Percentiles rank a stretch among this genome's conserved stretches.
Evolutionary conservation across 2,329 filamentous ascomycete genomes (phyloP).

Genomic region (Dactylellina drechsleri): DNA sequence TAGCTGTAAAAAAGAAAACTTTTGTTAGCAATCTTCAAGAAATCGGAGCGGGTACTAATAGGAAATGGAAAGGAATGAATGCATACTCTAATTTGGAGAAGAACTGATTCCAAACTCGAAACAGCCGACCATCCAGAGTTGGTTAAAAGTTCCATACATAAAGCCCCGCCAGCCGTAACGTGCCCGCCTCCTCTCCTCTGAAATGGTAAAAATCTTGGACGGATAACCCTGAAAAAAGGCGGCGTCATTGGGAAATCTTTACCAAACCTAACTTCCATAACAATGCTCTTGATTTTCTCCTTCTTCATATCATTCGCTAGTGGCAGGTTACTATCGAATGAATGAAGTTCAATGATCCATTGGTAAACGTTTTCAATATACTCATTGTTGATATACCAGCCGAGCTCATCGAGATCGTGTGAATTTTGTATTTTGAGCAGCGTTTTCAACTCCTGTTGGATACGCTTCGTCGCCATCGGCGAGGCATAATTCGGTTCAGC

Average conservation of each 20-base stretch:
- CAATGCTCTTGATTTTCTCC: constrained; percentile 72
- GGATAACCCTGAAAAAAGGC: constrained; percentile 84
- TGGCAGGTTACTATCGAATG: constrained; percentile 75
- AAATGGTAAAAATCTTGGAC: constrained; percentile 82
- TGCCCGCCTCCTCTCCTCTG: constrained; percentile 80
- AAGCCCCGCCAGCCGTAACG: constrained; percentile 82
- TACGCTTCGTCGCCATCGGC: constrained; percentile 68
- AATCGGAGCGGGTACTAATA: not conserved
- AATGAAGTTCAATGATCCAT: constrained; percentile 90
- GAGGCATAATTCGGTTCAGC: constrained; percentile 74
- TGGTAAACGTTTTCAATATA: constrained; percentile 81
- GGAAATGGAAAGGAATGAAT: no score
- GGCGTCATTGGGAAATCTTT: constrained; percentile 80
- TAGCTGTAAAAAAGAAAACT: constrained; percentile 62
- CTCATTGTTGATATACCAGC: constrained; percentile 81
- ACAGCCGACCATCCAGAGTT: constrained; percentile 82
- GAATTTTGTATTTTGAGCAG: constrained; percentile 73
- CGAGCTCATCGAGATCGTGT: constrained; percentile 73
- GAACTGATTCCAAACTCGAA: constrained; percentile 78
- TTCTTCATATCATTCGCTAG: constrained; percentile 78
- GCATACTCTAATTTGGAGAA: constrained; percentile 73
- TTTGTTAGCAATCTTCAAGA: not conserved
- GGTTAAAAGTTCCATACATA: constrained; percentile 78
- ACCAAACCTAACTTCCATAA: constrained; percentile 86
- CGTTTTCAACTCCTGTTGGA: constrained; percentile 73